Conservation (phyloP, 805 yeast genomes). For the Blastobotrys chiropterorum region DNA sequence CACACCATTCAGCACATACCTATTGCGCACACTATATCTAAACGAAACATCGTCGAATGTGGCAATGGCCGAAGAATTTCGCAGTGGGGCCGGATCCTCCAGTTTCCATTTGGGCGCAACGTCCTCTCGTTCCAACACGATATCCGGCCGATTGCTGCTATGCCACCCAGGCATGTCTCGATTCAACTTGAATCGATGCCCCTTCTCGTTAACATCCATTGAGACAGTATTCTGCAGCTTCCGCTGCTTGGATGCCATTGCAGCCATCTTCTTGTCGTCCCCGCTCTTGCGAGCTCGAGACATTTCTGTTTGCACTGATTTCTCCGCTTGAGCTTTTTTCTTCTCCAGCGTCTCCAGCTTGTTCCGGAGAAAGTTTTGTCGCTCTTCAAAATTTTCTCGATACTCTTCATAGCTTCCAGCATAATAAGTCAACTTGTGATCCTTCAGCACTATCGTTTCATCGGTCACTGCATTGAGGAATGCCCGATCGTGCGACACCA, state of each 20-base stretch:
- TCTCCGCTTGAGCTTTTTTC: not conserved
- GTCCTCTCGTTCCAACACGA: not conserved
- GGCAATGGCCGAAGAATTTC: not conserved
- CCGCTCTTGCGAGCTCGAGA: not conserved
- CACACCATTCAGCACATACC: not conserved
- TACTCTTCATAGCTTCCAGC: conserved; percentile 85
- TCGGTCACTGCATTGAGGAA: conserved; percentile 94
- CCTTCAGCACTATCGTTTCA: conserved; percentile 93
- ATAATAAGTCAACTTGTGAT: conserved; percentile 88
- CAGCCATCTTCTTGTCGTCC: conserved; percentile 3
- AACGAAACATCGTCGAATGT: not conserved
- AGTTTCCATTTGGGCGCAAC: not conserved
- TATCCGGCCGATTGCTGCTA: not conserved
- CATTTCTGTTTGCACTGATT: not conserved
- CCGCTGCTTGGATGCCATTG: conserved; percentile 2
- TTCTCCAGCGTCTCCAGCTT: not conserved
- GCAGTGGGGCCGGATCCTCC: not conserved
- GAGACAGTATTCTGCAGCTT: not conserved
- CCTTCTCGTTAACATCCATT: conserved; percentile 1
- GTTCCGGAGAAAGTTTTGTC: not conserved
- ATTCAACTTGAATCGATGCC: not conserved
- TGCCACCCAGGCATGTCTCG: conserved; percentile 1
- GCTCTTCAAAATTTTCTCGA: not conserved
- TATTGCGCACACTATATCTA: not conserved
- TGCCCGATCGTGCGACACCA: conserved; percentile 96